Conservation (phyloP, 2,329 filamentous ascomycete species). For the Apiospora koreana region DNA sequence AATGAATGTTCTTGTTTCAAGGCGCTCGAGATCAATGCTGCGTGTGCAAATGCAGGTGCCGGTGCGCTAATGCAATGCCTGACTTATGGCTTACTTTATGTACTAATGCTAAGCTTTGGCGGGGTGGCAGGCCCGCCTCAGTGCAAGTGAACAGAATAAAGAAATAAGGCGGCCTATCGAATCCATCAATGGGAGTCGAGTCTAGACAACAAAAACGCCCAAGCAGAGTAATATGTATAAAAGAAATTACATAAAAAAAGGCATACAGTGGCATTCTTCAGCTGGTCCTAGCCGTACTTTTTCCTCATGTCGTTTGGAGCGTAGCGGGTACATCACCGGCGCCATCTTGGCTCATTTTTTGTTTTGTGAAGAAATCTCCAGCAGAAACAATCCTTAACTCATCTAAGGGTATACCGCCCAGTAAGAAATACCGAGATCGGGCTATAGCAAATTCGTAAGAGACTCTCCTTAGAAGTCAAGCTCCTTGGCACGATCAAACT, state of each 20-base stretch:
- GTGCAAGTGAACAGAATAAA: neutral
- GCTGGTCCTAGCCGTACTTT: neutral
- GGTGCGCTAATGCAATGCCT: neutral
- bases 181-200: neutral
- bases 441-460: neutral
- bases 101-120: slow-evolving; percentile 5
- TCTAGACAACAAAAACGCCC: neutral
- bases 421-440: neutral
- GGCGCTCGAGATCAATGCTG: slow-evolving; percentile 3
- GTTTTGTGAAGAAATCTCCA: neutral
- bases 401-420: neutral
- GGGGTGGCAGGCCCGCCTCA: neutral
- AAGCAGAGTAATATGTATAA: neutral
- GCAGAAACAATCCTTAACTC: neutral
- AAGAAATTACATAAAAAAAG: no score
- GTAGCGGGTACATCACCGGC: neutral
- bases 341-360: neutral
- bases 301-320: neutral
- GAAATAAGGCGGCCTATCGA: neutral
- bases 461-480: slow-evolving; percentile 29
- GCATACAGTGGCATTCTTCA: neutral
- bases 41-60: neutral
- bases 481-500: slow-evolving; percentile 43
- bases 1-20: slow-evolving; percentile 9
- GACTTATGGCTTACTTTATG: neutral